Base-by-base conservation (phyloP, 768 basidiomycete genomes). In the Trametes cingulata region DNA sequence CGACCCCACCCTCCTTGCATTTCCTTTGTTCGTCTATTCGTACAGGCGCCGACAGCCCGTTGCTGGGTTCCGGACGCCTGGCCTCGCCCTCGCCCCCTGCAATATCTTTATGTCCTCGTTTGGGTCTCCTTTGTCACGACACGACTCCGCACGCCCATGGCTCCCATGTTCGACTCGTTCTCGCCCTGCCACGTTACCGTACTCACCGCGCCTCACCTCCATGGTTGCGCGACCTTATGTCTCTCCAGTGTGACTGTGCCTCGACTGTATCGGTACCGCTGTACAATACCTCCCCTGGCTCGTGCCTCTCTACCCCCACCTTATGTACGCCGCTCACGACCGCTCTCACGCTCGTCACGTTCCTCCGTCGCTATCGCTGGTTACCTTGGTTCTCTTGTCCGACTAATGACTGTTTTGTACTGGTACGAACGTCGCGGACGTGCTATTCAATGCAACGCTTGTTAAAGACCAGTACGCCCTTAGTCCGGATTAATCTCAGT, bases 81-180 rank as follows among this genome's bases (percentile, higher is more conserved):
- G 13, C 25, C 40, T 24, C 48, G 46, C 40, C 51, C 41, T 10
- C 29, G 6, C 6, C 29, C 29, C 29, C 4, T 33, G 29, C 29
- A 33, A 33, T 56, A 61, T 61, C 53, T 22, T 57, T 62, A 62
- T 62, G 29, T 39, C 42, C 42, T 52, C 43, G 42, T 43, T 22
- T 56, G 13, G 6, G n/a, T 36, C 12, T 9, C 13, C 20, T 40
- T 49, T 33, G 22, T 20, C n/a, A n/a, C 42, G 19, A 22, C 25
- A 4, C 17, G 20, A 10, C 45, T 27, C 45, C 14, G 17, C 46
- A 29, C 13, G 45, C 13, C 24, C 24, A 9, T 19, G 8, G 45
- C 45, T 46, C 22, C 27, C 14, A 3, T 24, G 19, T 13, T 6
- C 17, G 9, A 22, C 20, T 46, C 47, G 27, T 13, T 33, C 36